Percentiles rank a stretch among this genome's conserved stretches.
Conservation (phyloP, 371 early-diverging fungal species). For the Rhizopus sp. region DNA sequence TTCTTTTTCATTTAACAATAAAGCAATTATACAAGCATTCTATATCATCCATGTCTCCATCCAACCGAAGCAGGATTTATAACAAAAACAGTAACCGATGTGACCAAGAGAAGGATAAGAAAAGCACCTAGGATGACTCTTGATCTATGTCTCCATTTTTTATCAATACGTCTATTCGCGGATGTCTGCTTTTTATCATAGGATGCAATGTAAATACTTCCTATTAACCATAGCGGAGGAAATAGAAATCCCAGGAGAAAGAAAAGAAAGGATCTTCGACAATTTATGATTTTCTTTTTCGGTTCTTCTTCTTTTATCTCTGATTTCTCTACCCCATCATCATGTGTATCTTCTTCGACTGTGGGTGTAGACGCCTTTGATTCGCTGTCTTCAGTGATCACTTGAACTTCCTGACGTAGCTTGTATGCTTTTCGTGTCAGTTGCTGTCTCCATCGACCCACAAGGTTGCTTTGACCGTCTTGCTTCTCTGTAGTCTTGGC, state of each 20-base stretch:
- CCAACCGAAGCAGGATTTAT: conserved; percentile 25
- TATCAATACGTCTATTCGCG: conserved; percentile 22
- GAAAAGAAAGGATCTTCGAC: conserved; percentile 18
- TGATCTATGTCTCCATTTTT: conserved; percentile 25
- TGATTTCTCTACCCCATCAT: neutral
- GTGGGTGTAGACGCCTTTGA: neutral
- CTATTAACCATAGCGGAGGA: conserved; percentile 28
- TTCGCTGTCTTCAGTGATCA: neutral
- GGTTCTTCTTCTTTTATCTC: conserved; percentile 3
- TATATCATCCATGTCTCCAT: conserved; percentile 20
- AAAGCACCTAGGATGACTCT: conserved; percentile 25
- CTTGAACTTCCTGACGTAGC: conserved; percentile 14
- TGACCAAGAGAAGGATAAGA: conserved; percentile 9
- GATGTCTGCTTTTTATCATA: conserved; percentile 15
- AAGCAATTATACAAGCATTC: neutral
- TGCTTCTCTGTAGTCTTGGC: neutral
- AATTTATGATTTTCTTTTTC: conserved; percentile 2
- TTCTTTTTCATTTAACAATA: conserved; percentile 3
- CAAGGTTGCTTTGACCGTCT: neutral
- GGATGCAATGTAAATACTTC: conserved; percentile 19
- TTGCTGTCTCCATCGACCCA: conserved; percentile 15
- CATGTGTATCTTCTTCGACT: conserved; percentile 3
- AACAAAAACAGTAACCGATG: conserved; percentile 20
- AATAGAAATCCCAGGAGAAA: conserved; percentile 28
- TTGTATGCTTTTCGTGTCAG: conserved; percentile 12